A percentile compares a stretch with the other conserved stretches of the same genome.
phyloP scores from a whole-genome alignment of 1,139 yeast genomes.

The Candida sp. region DNA sequence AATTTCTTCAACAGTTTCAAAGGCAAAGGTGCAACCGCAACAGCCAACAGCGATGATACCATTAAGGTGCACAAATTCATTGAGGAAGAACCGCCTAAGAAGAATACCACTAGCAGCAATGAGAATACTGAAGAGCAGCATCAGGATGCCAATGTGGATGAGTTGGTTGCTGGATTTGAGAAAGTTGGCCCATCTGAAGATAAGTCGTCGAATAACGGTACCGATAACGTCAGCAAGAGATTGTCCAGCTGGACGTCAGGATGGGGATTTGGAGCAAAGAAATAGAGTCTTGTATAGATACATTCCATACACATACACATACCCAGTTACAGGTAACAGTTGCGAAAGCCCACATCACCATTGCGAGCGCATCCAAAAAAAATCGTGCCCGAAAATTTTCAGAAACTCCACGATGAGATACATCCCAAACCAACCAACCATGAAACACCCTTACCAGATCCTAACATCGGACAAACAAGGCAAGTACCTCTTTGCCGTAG shows the following conservation, averaged over 20 bases:
- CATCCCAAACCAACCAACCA: conserved; percentile 12
- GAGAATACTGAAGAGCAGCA: conserved; percentile 12
- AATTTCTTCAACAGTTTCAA: conserved; percentile 32
- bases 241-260: conserved; percentile 15
- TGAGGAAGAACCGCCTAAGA: conserved; percentile 10
- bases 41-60: conserved; percentile 8
- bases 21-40: conserved; percentile 14
- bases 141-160: conserved; percentile 12
- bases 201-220: not conserved
- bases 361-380: not conserved
- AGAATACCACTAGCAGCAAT: conserved; percentile 7
- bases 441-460: conserved; percentile 77
- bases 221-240: conserved; percentile 6
- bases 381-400: not conserved
- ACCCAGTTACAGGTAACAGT: not conserved
- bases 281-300: conserved; percentile 7
- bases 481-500: conserved; percentile 54
- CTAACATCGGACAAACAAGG: conserved; percentile 47
- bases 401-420: not conserved
- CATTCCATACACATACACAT: not conserved
- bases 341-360: not conserved
- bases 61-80: conserved; percentile 23
- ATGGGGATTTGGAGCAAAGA: conserved; percentile 21
- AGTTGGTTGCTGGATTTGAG: conserved; percentile 15
- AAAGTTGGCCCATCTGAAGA: conserved; percentile 9